phyloP scores from a whole-genome alignment of 2,329 filamentous ascomycete species.

The Zymoseptoria brevis region DNA sequence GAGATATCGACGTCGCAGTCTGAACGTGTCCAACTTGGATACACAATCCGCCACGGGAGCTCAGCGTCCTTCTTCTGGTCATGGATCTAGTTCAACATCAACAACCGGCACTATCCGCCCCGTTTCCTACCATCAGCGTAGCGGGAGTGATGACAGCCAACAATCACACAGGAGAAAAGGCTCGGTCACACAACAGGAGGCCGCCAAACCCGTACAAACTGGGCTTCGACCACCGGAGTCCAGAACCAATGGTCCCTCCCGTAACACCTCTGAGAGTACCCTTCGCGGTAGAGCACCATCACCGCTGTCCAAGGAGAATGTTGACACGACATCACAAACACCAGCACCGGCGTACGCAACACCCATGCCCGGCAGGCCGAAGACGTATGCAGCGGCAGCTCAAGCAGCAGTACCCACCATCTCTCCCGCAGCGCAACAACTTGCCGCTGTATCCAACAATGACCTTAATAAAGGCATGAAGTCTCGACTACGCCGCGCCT shows the following conservation, averaged over 20 bases:
- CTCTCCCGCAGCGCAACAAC: constrained; percentile 73
- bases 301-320: constrained; percentile 40
- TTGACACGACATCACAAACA: constrained; percentile 25
- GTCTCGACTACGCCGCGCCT: constrained; percentile 77
- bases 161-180: constrained; percentile 11
- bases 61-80: constrained; percentile 20
- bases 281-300: constrained; percentile 39
- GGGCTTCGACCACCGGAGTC: constrained; percentile 12
- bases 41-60: constrained; percentile 16
- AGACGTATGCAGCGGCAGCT: constrained; percentile 27
- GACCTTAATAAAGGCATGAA: constrained; percentile 73
- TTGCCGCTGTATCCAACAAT: constrained; percentile 80
- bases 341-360: constrained; percentile 1
- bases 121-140: constrained; percentile 26
- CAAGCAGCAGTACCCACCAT: constrained; percentile 20
- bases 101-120: constrained; percentile 28
- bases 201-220: constrained; percentile 7
- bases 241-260: constrained; percentile 24
- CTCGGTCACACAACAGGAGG: constrained; percentile 10
- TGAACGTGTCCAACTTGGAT: constrained; percentile 53
- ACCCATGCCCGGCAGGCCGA: constrained; percentile 21
- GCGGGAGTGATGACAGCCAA: constrained; percentile 29
- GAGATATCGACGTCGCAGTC: constrained; percentile 72
- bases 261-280: constrained; percentile 33
- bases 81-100: constrained; percentile 21